A percentile compares a stretch with the other conserved stretches of the same genome.
Conservation (phyloP, 2,329 filamentous ascomycete genomes). For the Alternaria ethzedia region DNA sequence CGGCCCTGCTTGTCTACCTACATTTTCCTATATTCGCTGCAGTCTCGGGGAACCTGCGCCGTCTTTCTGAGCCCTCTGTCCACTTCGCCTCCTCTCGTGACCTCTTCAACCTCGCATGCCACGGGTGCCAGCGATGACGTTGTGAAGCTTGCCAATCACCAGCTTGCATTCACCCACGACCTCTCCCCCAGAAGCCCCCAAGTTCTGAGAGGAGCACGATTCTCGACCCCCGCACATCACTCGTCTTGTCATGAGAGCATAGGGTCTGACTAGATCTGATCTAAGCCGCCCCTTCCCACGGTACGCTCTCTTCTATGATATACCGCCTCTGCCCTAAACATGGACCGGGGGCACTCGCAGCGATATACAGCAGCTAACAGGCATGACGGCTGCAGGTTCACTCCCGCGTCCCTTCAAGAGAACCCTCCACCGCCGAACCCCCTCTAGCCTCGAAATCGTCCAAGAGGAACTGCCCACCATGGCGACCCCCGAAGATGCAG, state of each 20-base stretch:
- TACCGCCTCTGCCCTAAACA: conserved; percentile 4
- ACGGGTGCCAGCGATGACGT: conserved; percentile 23
- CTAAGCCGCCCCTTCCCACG: conserved; percentile 17
- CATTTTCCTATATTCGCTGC: background rate
- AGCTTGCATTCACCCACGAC: conserved; percentile 37
- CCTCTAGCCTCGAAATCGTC: conserved; percentile 38
- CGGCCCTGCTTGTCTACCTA: background rate
- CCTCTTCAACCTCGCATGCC: background rate
- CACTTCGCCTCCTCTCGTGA: conserved; percentile 14
- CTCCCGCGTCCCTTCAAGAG: conserved; percentile 31
- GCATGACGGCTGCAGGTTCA: conserved; percentile 38
- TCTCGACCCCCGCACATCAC: conserved; percentile 17
- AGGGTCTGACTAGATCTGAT: conserved; percentile 18
- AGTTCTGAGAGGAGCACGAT: conserved; percentile 1
- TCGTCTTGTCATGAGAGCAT: conserved; percentile 38
- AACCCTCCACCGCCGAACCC: conserved; percentile 38
- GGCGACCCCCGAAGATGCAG: conserved; percentile 26
- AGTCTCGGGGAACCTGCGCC: background rate
- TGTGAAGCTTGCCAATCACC: conserved; percentile 38
- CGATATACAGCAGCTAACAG: conserved; percentile 32
- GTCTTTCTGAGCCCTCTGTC: background rate
- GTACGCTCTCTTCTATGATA: conserved; percentile 26
- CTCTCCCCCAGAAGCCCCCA: conserved; percentile 4
- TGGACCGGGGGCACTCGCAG: conserved; percentile 2
- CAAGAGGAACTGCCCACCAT: conserved; percentile 41